These are phyloP conservation scores for Halocafeteria seosinensis DNA, from an alignment of 108 stramenopile genomes.

Conservation along the genomic window DNA sequence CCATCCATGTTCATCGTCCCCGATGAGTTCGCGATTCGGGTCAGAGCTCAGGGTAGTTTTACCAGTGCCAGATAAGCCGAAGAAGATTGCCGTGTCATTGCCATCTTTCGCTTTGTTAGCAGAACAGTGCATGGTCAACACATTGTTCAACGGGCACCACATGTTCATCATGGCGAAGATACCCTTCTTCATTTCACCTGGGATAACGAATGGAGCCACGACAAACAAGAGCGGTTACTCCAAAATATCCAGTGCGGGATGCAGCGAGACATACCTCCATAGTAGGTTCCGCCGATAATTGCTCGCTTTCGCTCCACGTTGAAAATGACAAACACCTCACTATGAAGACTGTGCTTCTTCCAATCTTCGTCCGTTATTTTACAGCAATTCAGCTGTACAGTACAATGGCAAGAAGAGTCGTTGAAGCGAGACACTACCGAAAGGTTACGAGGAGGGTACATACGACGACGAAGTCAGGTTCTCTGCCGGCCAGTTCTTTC, in stretches of 20 bases:
- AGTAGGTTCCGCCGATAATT: slow-evolving; percentile 85
- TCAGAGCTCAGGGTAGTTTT: slow-evolving; percentile 90
- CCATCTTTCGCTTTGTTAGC: slow-evolving; percentile 69
- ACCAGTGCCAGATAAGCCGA: slow-evolving; percentile 81
- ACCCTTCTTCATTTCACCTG: slow-evolving; percentile 94
- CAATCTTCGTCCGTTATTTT: slow-evolving; percentile 64
- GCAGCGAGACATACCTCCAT: too few relatives aligned
- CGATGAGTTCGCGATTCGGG: slow-evolving; percentile 75
- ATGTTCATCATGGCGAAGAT: slow-evolving; percentile 96
- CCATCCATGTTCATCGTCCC: slow-evolving; percentile 91
- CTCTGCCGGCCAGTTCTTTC: slow-evolving; percentile 42
- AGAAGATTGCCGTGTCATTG: slow-evolving; percentile 76
- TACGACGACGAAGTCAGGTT: slow-evolving; percentile 83
- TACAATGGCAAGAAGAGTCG: too few relatives aligned
- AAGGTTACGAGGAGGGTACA: too few relatives aligned
- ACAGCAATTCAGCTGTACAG: slow-evolving; percentile 94
- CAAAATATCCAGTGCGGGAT: too few relatives aligned
- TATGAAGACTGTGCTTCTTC: slow-evolving; percentile 66
- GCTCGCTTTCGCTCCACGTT: slow-evolving; percentile 77
- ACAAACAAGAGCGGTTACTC: too few relatives aligned
- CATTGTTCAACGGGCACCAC: slow-evolving; percentile 68
- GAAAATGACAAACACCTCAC: slow-evolving; percentile 81
- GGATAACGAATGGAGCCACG: too few relatives aligned
- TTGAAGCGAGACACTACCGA: too few relatives aligned
- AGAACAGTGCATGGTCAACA: slow-evolving; percentile 91